Evolutionary conservation across 305 asterid species (phyloP), one percentile per base, ranked within the genome.

Genomic region (Fraxinus velutina): DNA sequence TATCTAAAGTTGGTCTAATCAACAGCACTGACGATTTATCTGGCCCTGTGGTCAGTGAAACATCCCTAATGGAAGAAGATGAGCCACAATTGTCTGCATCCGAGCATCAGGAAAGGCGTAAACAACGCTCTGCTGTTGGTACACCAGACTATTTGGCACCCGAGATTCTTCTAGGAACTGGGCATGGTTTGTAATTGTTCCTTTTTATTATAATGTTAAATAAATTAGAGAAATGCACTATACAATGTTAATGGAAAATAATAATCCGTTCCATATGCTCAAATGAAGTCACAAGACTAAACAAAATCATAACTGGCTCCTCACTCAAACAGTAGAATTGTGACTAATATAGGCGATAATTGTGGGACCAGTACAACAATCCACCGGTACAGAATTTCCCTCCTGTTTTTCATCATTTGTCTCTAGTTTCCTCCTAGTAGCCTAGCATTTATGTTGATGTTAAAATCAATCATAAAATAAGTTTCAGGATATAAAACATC

Each of bases 101-200:
- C 6, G 91, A 93, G 85, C 92, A 89, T 86, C 91, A 87, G 84
- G 99, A 90, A 87, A 88, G 98, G 91, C 97, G 92, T 73, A 89
- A 91, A 75, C 91, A 93, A 82, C 97, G 98, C 76, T 96, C 99
- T 12, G 99, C 98, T 86, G 99, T 94, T 81, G 99, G 99, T 80
- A 96, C 99, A 80, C 99, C 99, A 77, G 99, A 96, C 87, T 96
- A 96, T 89, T 89, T 96, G 93, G 99, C 99, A 80, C 99, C 99
- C 55, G 99, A 96, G 88, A 96, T 96, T 86, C 99, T 96, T 89
- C 94, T 96, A 78, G 99, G 99, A 90, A 96, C 98, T 77, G 99
- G 99, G 79, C 99, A 96, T 85, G 99, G 99, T 96, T 78, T 42
- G 97, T 91, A 83, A 33, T 77, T 85, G 2, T 81, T 75, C 74